Percentiles rank a stretch among this genome's conserved stretches.
Conservation (phyloP, 805 yeast species). For the Candida alai region DNA sequence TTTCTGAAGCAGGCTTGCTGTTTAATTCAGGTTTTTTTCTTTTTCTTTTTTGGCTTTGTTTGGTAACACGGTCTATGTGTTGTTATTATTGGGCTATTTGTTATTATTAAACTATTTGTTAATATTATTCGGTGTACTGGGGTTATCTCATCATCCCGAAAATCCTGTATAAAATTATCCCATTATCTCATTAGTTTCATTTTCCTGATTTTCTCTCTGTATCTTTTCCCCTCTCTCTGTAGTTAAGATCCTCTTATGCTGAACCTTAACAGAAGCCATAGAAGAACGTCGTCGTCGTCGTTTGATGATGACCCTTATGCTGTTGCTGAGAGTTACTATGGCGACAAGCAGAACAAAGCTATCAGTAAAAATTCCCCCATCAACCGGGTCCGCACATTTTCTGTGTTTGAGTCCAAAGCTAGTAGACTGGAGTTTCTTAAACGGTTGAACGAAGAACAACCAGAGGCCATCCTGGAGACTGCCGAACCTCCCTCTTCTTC, state of each 20-base stretch:
- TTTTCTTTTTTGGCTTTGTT: no score
- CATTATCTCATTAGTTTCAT: not conserved
- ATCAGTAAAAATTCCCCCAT: constrained; percentile 38
- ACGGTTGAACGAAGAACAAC: constrained; percentile 7
- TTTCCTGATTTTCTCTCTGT: not conserved
- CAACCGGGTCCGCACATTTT: constrained; percentile 56
- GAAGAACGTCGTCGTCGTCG: constrained; percentile 34
- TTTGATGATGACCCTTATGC: constrained; percentile 65
- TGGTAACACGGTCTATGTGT: no score
- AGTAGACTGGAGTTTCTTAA: constrained; percentile 8
- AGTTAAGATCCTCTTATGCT: no score
- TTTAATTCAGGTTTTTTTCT: no score
- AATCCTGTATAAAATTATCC: no score
- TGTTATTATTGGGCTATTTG: no score
- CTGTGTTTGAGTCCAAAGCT: constrained; percentile 30
- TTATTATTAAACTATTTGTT: no score
- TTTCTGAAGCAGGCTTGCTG: no score
- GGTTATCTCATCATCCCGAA: no score
- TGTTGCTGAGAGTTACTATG: constrained; percentile 66
- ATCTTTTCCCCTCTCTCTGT: not conserved
- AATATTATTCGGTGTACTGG: no score
- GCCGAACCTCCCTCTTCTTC: constrained; percentile 8
- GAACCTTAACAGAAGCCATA: no score
- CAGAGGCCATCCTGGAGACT: constrained; percentile 8
- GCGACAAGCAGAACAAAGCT: constrained; percentile 39